Base-by-base conservation (phyloP, 805 yeast genomes). In the Saccharomycopsis oosterbeekiorum region DNA sequence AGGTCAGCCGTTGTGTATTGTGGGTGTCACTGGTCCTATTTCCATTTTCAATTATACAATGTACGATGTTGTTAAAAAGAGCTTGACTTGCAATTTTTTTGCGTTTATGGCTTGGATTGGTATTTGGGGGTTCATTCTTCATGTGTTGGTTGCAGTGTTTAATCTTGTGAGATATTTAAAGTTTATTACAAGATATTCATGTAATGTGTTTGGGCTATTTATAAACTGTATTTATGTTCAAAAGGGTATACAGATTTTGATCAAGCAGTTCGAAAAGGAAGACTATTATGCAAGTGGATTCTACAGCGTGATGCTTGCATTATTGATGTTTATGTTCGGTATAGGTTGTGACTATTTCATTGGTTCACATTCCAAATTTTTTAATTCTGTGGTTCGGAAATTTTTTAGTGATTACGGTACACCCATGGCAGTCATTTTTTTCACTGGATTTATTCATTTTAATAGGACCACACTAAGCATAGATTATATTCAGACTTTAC, bases 21-120 rank as follows among this genome's bases (percentile, higher is more conserved):
- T 94, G 9, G 99, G 99, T 2, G 97, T 93, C 4, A 94, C 98
- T 0, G 99, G 98, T 0, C 99, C 99, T 0, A 86, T 94, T 15
- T 76, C 96, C 1, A 92, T 93, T 63, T 93, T 94, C 78, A 89
- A 89, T 69, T 91, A 90, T 68, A 94, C 98, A 0, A 92, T 94
- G 0, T 74, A 70, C 60, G 74, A 72, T 40, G 65, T 73, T 1
- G 57, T 62, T 10, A 71, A 72, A 10, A 68, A 70, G 57, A 70
- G 71, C 6, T 58, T 76, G 69, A 29, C 76, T 68, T 63, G 78
- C 71, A 78, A 80, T 9, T 91, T 81, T 70, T 91, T 93, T 73
- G 90, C 92, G 17, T 93, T 93, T 71, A 92, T 94, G 97, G 86
- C 93, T 70, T 94, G 98, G 98, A 77, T 93, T 39, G 89, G 91